Percentiles rank a stretch among this genome's conserved stretches.
These are phyloP conservation scores for Massarina eburnea DNA, from an alignment of 2,329 filamentous ascomycete species.

Conservation along the genomic window DNA sequence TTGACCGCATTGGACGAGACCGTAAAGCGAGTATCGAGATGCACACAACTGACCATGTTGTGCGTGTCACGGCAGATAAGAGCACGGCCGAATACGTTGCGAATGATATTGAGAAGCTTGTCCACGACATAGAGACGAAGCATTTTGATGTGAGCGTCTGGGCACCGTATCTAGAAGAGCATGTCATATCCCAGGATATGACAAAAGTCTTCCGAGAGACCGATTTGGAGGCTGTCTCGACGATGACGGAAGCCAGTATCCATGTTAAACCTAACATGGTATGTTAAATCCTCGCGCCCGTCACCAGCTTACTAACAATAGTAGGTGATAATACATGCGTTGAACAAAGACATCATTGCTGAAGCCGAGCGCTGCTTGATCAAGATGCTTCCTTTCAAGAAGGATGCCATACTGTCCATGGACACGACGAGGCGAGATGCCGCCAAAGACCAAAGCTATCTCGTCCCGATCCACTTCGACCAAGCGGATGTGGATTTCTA, in stretches of 20 bases:
- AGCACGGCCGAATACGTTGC: constrained; percentile 39
- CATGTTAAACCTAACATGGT: constrained; percentile 19
- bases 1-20: constrained; percentile 30
- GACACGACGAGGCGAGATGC: constrained; percentile 21
- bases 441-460: constrained; percentile 13
- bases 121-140: constrained; percentile 18
- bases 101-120: constrained; percentile 32
- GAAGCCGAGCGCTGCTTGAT: constrained; percentile 34
- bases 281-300: constrained; percentile 2
- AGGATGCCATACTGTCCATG: constrained; percentile 12
- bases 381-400: constrained; percentile 27
- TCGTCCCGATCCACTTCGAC: constrained; percentile 21
- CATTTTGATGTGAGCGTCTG: constrained; percentile 27
- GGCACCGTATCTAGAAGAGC: constrained; percentile 14
- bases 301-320: constrained; percentile 5
- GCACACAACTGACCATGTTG: constrained; percentile 21
- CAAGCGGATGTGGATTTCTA: constrained; percentile 23
- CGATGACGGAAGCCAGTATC: constrained; percentile 28
- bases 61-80: constrained; percentile 43
- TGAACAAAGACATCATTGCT: constrained; percentile 21
- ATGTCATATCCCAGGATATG: constrained; percentile 4
- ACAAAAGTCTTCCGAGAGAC: constrained; percentile 16
- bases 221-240: constrained; percentile 19
- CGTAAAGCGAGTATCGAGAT: constrained; percentile 36
- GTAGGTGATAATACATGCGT: constrained; percentile 32